Base-by-base conservation (phyloP, 1,139 yeast species). In the Zygosaccharomyces sapae region DNA sequence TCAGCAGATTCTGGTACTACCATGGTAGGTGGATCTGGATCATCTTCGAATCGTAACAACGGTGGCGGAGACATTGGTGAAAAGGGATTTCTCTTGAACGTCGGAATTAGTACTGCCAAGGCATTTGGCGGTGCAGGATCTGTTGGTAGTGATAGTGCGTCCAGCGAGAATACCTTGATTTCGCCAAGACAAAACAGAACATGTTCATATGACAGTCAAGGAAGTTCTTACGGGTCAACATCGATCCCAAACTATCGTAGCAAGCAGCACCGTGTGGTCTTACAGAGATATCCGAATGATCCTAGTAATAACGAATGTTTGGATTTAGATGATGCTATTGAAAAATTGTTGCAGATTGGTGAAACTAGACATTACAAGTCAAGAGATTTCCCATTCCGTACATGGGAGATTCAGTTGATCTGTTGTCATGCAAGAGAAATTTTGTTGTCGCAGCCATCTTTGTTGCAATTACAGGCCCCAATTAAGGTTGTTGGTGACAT, bases 401-500 rank as follows among this genome's bases (percentile, higher is more conserved):
- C 77, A 5, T 70, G 74, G 54, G 92, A 85, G 61, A 75, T 86
- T 49, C 79, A 80, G 56, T 72, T 73, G 50, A 77, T 88, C 46
- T 81, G 92, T 62, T 73, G 79, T 25, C 80, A 77, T 53, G 81
- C 88, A 1, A 71, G 94, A 46, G 80, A 81, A 50, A 75, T 86
- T 16, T 85, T 88, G 53, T 65, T 86, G 66, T 76, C 75, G 27
- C 96, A 88, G 64, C 96, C 96, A 10, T 78, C 86, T 35, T 69
- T 87, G 47, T 71, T 88, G 55, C 82, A 83, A 61, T 70, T 87
- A 50, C 82, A 88, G 29, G 88, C 95, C 0, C 94, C 95, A 0
- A 92, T 86, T 27, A 86, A 86, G 66, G 80, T 87, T 45, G 95
- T 86, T 25, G 95, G 95, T 44, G 95, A 86, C 66, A 80, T 86